Conservation (phyloP, 1,284 basidiomycete species). For the Athelia sp. region DNA sequence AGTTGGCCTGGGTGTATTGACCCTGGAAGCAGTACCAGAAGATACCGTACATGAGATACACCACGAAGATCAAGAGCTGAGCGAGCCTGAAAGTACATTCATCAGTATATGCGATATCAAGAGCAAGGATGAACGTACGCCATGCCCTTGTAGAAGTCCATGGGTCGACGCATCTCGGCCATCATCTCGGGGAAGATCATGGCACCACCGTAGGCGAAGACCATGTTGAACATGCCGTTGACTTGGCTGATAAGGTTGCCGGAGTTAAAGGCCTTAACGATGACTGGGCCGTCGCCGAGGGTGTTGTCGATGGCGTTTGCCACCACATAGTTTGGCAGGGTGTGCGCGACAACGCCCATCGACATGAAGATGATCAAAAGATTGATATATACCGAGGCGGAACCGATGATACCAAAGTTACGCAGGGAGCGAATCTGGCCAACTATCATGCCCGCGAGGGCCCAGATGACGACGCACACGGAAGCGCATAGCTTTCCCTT, state of each 20-base stretch:
- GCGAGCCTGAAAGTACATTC: too few species aligned
- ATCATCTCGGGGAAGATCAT: constrained; percentile 48
- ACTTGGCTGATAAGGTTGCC: constrained; percentile 41
- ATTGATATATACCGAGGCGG: constrained; percentile 28
- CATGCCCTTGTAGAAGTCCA: constrained; percentile 73
- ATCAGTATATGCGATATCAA: too few species aligned
- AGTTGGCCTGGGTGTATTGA: constrained; percentile 43
- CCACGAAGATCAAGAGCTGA: constrained; percentile 48
- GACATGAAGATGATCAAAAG: constrained; percentile 47
- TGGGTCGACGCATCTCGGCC: constrained; percentile 66
- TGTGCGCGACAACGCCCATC: constrained; percentile 57
- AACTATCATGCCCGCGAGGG: constrained; percentile 41
- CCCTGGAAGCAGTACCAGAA: constrained; percentile 55
- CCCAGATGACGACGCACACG: constrained; percentile 52
- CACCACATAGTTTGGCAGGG: constrained; percentile 49
- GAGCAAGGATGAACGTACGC: too few species aligned
- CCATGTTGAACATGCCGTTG: constrained; percentile 51
- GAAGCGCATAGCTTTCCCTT: constrained; percentile 47
- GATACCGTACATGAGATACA: constrained; percentile 55
- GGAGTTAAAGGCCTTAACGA: constrained; percentile 35
- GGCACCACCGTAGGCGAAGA: not conserved
- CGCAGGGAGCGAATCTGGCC: constrained; percentile 49
- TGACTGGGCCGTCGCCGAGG: constrained; percentile 32
- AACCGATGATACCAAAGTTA: constrained; percentile 30
- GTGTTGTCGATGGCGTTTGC: constrained; percentile 25